phyloP scores from a whole-genome alignment of 352 stramenopile genomes.

The Lagenidium sp. region DNA sequence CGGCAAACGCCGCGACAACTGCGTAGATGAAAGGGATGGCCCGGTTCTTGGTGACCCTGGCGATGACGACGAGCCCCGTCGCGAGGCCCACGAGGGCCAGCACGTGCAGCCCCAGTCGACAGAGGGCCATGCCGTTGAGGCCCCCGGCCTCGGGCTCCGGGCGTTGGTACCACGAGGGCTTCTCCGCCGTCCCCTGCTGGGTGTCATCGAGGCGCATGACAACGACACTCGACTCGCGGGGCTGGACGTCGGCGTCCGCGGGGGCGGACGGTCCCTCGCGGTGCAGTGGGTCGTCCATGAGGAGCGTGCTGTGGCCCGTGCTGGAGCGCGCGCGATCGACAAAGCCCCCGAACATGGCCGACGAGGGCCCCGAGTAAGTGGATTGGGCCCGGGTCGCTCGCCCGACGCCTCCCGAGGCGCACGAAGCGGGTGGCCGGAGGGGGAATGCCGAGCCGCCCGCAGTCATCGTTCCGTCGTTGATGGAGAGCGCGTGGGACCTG shows the following conservation, averaged over 20 bases:
- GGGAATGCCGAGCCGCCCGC: no score
- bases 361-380: no score
- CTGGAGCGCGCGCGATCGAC: slow-evolving; percentile 9
- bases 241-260: background rate
- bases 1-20: slow-evolving; percentile 28
- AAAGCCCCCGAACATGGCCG: slow-evolving; percentile 11
- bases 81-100: slow-evolving; percentile 23
- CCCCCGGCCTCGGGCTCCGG: background rate
- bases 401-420: no score
- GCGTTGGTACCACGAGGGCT: background rate
- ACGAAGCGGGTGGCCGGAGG: no score
- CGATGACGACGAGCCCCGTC: slow-evolving; percentile 20
- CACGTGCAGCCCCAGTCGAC: slow-evolving; percentile 21
- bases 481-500: no score
- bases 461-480: no score
- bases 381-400: no score
- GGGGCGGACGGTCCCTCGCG: no score
- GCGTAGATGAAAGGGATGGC: slow-evolving; percentile 42
- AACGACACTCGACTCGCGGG: slow-evolving; percentile 2
- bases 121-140: slow-evolving; percentile 15
- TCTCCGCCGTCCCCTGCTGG: background rate
- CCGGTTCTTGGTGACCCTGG: slow-evolving; percentile 22
- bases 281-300: no score
- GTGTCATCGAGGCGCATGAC: slow-evolving; percentile 5
- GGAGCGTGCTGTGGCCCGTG: slow-evolving; percentile 13